Conservation (phyloP, 2,329 filamentous ascomycete genomes). For the Xylaria arbuscula region DNA sequence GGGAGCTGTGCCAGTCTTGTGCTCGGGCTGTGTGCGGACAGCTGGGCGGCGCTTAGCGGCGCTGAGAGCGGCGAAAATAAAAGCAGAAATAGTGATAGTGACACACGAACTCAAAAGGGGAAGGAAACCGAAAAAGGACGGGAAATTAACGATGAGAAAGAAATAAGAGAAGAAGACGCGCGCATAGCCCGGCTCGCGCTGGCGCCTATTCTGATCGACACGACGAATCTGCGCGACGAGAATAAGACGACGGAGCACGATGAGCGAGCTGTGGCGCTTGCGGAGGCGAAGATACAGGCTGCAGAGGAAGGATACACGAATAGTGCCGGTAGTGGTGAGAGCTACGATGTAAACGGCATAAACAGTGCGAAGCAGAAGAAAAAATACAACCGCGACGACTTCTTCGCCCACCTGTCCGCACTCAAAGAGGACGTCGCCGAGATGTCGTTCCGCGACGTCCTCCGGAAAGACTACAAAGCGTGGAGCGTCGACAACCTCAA, state of each 20-base stretch:
- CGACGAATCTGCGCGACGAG: constrained; percentile 68
- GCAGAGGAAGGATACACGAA: background rate
- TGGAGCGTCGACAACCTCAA: constrained; percentile 69
- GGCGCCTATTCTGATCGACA: constrained; percentile 79
- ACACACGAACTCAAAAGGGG: constrained; percentile 29
- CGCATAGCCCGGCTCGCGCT: constrained; percentile 75
- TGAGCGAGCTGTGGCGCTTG: constrained; percentile 64
- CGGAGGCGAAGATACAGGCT: constrained; percentile 60
- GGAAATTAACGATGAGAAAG: constrained; percentile 26
- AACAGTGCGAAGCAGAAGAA: constrained; percentile 38
- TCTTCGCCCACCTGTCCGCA: constrained; percentile 68
- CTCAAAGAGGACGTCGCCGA: constrained; percentile 75
- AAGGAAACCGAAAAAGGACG: constrained; percentile 53
- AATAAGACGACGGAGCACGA: constrained; percentile 75
- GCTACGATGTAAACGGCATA: too few species aligned
- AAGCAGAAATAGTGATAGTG: too few species aligned
- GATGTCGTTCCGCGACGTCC: constrained; percentile 72
- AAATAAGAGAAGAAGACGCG: constrained; percentile 55
- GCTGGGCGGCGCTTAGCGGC: constrained; percentile 65
- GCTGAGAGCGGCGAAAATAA: constrained; percentile 26
- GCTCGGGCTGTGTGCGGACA: constrained; percentile 65
- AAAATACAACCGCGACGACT: constrained; percentile 64
- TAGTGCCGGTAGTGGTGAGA: background rate
- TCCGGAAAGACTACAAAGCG: constrained; percentile 87
- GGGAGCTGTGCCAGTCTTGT: constrained; percentile 82